These are phyloP conservation scores for Cystobasidium ongulense DNA, from an alignment of 768 basidiomycete species.

Conservation along the genomic window DNA sequence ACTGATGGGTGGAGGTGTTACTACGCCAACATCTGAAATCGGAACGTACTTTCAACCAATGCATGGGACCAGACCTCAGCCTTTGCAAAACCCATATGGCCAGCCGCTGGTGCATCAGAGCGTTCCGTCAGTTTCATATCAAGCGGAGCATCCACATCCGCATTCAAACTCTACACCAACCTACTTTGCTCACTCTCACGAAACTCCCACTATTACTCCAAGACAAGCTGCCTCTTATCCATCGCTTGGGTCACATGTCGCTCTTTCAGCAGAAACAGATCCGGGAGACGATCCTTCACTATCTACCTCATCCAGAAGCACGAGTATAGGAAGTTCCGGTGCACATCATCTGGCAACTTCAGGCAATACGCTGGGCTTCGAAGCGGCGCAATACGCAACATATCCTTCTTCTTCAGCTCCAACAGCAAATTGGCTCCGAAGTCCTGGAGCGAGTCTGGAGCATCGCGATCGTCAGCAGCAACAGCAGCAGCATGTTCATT, in stretches of 20 bases:
- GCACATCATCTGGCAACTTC: neutral
- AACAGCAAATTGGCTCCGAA: neutral
- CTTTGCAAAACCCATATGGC: neutral
- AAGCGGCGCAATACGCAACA: neutral
- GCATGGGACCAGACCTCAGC: neutral
- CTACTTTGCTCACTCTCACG: neutral
- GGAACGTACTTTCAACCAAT: neutral
- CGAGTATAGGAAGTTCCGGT: neutral
- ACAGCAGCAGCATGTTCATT: neutral
- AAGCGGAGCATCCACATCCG: neutral
- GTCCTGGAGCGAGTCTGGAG: neutral
- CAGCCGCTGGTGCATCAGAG: neutral
- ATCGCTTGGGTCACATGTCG: neutral
- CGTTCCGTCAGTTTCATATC: neutral
- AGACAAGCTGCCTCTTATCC: neutral
- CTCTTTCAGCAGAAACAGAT: neutral
- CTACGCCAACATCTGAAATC: neutral
- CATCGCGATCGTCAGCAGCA: neutral
- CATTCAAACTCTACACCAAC: neutral
- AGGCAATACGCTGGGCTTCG: neutral
- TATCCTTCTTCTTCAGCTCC: neutral
- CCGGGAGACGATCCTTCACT: neutral
- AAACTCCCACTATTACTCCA: neutral
- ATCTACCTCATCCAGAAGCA: neutral
- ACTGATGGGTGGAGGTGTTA: neutral